Evolutionary conservation across 495 filamentous ascomycete species (phyloP).

Genomic region (Penicillium cataractarum): DNA sequence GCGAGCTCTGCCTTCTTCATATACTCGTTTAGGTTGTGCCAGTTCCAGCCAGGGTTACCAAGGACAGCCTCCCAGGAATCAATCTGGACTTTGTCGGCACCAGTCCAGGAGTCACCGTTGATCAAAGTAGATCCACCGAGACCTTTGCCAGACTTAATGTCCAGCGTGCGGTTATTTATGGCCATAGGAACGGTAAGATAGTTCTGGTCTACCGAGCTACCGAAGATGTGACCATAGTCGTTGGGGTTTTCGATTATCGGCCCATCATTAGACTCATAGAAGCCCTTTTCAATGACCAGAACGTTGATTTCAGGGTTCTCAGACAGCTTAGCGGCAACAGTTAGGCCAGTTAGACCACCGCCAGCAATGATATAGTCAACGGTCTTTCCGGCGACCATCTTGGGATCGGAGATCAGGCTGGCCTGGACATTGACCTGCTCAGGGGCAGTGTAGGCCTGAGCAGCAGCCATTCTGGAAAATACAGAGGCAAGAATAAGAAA

Average conservation of each 20-base stretch:
- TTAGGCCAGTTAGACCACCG: background rate
- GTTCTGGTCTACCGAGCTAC: background rate
- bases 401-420: background rate
- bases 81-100: background rate
- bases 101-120: background rate
- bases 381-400: background rate
- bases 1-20: background rate
- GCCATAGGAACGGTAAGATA: background rate
- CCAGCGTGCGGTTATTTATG: background rate
- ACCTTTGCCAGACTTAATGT: background rate
- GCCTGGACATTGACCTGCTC: background rate
- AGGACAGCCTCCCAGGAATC: background rate
- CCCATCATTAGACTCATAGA: background rate
- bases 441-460: background rate
- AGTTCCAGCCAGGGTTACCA: background rate
- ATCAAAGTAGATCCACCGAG: background rate
- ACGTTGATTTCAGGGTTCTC: background rate
- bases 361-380: background rate
- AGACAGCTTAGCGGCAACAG: background rate
- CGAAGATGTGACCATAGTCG: background rate
- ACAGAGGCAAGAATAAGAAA: background rate
- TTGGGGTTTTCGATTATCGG: background rate
- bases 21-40: background rate
- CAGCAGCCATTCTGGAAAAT: background rate
- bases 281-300: background rate